Evolutionary conservation across 2,329 filamentous ascomycete species (phyloP).

Genomic region (Colletotrichum paranaense): DNA sequence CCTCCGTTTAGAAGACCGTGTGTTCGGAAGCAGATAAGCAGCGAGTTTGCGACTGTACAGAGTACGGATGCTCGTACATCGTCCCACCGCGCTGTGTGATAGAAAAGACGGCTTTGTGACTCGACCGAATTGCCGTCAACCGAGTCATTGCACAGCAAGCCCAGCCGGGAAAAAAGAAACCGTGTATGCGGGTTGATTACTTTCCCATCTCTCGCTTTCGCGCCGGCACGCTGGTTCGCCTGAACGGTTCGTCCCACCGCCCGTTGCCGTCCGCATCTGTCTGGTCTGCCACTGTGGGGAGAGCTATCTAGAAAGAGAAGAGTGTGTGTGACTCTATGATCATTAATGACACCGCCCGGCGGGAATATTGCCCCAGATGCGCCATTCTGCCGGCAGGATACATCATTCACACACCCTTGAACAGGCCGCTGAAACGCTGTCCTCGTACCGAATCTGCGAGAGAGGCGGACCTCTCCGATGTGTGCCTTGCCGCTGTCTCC

Average conservation of each 20-base stretch:
- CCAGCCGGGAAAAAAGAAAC: neutral
- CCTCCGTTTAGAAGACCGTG: neutral
- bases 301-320: neutral
- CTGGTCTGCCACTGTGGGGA: neutral
- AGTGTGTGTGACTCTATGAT: neutral
- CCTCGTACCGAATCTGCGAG: neutral
- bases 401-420: neutral
- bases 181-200: neutral
- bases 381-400: neutral
- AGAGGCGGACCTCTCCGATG: neutral
- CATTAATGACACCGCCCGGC: conserved; percentile 9
- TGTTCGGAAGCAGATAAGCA: neutral
- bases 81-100: neutral
- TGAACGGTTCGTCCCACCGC: neutral
- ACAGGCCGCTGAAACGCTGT: neutral
- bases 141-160: neutral
- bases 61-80: neutral
- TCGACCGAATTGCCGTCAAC: neutral
- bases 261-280: neutral
- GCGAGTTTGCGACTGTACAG: neutral
- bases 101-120: neutral
- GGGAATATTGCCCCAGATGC: neutral
- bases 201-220: neutral
- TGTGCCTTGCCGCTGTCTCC: neutral
- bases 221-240: neutral